Evolutionary conservation across 2,329 filamentous ascomycete species (phyloP).

Genomic region (Pseudogymnoascus sp.): DNA sequence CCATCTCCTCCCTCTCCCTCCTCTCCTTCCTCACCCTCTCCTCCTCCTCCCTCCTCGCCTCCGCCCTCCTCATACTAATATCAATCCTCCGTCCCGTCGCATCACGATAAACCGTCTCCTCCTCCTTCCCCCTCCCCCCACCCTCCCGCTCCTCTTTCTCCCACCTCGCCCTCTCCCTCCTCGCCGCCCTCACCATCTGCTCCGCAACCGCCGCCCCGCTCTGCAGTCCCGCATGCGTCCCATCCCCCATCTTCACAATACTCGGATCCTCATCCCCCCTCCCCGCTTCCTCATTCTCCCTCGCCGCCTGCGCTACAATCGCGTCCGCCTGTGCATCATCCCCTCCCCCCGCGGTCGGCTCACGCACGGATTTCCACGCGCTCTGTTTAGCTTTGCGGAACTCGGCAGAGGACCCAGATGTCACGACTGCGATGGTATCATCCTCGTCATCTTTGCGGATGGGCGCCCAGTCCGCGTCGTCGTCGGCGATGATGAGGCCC

Average conservation of each 20-base stretch:
- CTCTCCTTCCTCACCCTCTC: conserved; percentile 57
- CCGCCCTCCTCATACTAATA: conserved; percentile 79
- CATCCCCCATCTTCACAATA: conserved; percentile 70
- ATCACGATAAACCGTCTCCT: conserved; percentile 91
- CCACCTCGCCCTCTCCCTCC: conserved; percentile 50
- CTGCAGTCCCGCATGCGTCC: conserved; percentile 80
- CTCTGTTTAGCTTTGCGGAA: conserved; percentile 72
- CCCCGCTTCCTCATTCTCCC: conserved; percentile 50
- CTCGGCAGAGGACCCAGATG: conserved; percentile 38
- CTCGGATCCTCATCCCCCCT: conserved; percentile 41
- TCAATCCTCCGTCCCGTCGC: conserved; percentile 93
- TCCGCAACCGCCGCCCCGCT: conserved; percentile 69
- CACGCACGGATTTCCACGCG: conserved; percentile 65
- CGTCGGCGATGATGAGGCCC: conserved; percentile 56
- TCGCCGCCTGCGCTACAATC: conserved; percentile 64
- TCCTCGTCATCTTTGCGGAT: conserved; percentile 41
- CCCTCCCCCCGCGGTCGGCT: conserved; percentile 30
- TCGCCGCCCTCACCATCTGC: conserved; percentile 56
- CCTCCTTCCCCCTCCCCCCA: conserved; percentile 37
- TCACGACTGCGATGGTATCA: conserved; percentile 42
- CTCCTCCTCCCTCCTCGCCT: conserved; percentile 71
- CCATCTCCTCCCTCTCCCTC: conserved; percentile 59
- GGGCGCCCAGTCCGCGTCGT: conserved; percentile 39
- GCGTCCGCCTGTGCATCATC: conserved; percentile 64
- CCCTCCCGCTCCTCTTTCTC: conserved; percentile 32